Evolutionary conservation across 1,284 basidiomycete species (phyloP), one percentile per base, ranked within the genome.

Genomic region (Spongiforma sp.): DNA sequence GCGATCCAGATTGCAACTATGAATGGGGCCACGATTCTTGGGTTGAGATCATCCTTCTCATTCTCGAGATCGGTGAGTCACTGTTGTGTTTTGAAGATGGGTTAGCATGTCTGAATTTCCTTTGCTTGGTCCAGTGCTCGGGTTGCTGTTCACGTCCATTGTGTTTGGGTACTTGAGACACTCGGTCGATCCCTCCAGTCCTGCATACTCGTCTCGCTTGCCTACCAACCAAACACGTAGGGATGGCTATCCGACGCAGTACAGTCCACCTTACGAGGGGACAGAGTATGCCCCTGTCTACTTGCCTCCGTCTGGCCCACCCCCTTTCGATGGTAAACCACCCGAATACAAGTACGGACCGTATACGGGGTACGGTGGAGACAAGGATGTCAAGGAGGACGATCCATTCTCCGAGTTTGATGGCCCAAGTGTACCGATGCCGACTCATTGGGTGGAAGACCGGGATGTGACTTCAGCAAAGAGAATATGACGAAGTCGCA

Each of bases 81-180:
- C 4, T 14, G 5, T 30, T 54, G 39, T 30, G 2, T 7, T 41
- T 33, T 32, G 21, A 12, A n/a, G n/a, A 52, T 52, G 15, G 4
- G 33, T 32, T 6, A 30, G 17, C 41, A 53, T n/a, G n/a, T 52
- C 59, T 62, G 28, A 57, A 57, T 52, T 33, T 28, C 21, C 30
- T 57, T 34, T 39, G 1, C 24, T 6, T 24, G 28, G 50, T 32
- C 3, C 63, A 88, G 86, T 85, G 57, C 70, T 88, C 46, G 80
- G 87, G 61, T 66, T 81, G 26, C 72, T 92, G 60, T 91, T 93
- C 80, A 82, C 85, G 41, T 69, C 84, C 58, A 75, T 91, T 67
- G 84, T 87, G 2, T 89, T 89, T 71, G 81, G 82, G 12, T 94
- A 88, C 79, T 89, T 90, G 73, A 86, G 87, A 30, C 93, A 94